Percentiles rank a stretch among this genome's conserved stretches.
Conservation (phyloP, 208 protist species). For the Spongospora subterranea region DNA sequence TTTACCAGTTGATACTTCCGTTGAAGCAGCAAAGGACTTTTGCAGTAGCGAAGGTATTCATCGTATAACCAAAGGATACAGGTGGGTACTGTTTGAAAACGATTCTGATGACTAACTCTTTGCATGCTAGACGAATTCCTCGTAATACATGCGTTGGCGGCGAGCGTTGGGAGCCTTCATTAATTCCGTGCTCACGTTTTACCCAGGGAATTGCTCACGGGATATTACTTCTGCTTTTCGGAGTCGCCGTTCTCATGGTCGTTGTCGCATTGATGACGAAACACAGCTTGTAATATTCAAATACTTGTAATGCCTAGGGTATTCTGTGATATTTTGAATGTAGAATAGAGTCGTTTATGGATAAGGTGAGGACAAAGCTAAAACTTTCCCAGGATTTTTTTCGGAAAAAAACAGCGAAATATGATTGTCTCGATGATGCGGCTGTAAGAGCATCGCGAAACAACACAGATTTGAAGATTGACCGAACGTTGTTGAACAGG, state of each 20-base stretch:
- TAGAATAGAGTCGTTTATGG: background rate
- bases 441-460: background rate
- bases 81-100: background rate
- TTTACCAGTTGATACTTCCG: slow-evolving; percentile 41
- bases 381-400: background rate
- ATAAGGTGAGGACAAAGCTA: background rate
- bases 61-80: slow-evolving; percentile 62
- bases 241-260: background rate
- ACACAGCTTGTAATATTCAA: slow-evolving; percentile 5
- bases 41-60: slow-evolving; percentile 10
- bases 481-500: background rate
- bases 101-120: background rate
- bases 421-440: background rate
- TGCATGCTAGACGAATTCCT: slow-evolving; percentile 23
- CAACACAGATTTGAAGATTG: no score
- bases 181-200: slow-evolving; percentile 53
- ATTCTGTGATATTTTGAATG: background rate
- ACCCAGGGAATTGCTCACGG: background rate
- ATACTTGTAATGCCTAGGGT: background rate
- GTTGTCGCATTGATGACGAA: background rate
- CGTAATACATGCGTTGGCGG: slow-evolving; percentile 60
- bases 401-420: background rate
- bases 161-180: slow-evolving; percentile 34
- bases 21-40: background rate
- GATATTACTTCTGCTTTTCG: background rate